Conservation (phyloP, 495 filamentous ascomycete species). For the Daldinia childiae region DNA sequence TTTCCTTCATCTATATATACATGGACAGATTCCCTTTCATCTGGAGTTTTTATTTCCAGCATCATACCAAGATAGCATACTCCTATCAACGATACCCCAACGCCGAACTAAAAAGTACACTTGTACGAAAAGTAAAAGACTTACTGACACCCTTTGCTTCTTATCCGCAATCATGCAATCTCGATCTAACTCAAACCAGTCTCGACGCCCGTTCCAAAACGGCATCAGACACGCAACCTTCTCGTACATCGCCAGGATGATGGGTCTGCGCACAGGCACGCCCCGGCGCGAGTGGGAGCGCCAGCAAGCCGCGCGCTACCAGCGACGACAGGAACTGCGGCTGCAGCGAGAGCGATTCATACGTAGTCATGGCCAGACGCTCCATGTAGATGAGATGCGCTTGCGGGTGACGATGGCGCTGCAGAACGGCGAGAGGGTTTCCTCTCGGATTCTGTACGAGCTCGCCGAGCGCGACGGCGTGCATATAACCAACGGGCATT, state of each 20-base stretch:
- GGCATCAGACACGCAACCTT: too few species aligned
- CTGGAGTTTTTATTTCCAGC: not conserved
- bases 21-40: not conserved
- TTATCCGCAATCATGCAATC: not conserved
- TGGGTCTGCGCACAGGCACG: too few species aligned
- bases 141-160: not conserved
- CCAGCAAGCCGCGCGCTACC: not conserved
- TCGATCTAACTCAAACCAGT: not conserved
- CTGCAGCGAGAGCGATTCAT: not conserved
- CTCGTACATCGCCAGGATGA: too few species aligned
- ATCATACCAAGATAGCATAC: not conserved
- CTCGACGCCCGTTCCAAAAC: too few species aligned
- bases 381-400: not conserved
- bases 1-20: not conserved
- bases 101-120: not conserved
- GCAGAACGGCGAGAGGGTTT: not conserved
- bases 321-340: not conserved
- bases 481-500: not conserved
- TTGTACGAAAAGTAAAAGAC: not conserved
- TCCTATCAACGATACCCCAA: not conserved
- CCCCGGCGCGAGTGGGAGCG: not conserved
- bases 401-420: not conserved
- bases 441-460: not conserved
- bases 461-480: conserved; percentile 26
- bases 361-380: not conserved